phyloP scores from a whole-genome alignment of 1,139 yeast genomes.

The Yamadazyma mexicana region DNA sequence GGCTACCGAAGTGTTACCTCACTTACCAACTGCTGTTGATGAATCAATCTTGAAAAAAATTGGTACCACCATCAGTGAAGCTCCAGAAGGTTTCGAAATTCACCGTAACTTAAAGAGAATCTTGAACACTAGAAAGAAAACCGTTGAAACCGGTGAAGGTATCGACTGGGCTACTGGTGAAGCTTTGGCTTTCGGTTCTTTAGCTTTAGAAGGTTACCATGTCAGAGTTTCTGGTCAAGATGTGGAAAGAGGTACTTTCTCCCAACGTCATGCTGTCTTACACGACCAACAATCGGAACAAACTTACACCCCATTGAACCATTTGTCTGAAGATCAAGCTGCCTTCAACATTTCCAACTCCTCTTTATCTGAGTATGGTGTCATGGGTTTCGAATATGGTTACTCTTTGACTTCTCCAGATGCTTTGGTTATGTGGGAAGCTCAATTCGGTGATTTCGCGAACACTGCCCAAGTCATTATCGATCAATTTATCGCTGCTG shows the following conservation, averaged over 20 bases:
- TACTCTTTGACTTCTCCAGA: slow-evolving; percentile 97
- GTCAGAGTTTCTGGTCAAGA: slow-evolving; percentile 99
- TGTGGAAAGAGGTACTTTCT: slow-evolving; percentile 99
- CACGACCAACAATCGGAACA: slow-evolving; percentile 91
- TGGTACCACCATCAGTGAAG: slow-evolving; percentile 75
- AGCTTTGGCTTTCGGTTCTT: slow-evolving; percentile 94
- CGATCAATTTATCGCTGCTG: slow-evolving; percentile 96
- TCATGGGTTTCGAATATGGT: slow-evolving; percentile 98
- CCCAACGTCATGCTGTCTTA: slow-evolving; percentile 98
- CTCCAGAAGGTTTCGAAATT: slow-evolving; percentile 86
- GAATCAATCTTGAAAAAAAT: slow-evolving; percentile 70
- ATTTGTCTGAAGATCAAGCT: slow-evolving; percentile 79
- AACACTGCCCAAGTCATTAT: slow-evolving; percentile 97
- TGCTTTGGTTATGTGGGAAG: slow-evolving; percentile 97
- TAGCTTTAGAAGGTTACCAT: slow-evolving; percentile 90
- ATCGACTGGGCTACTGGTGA: slow-evolving; percentile 99
- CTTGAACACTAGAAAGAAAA: slow-evolving; percentile 80
- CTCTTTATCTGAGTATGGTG: slow-evolving; percentile 98
- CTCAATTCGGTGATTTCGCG: slow-evolving; percentile 99
- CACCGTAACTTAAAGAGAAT: slow-evolving; percentile 98
- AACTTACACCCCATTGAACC: slow-evolving; percentile 81
- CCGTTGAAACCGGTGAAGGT: slow-evolving; percentile 86
- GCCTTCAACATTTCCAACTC: slow-evolving; percentile 90
- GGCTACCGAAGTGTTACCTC: slow-evolving; percentile 94
- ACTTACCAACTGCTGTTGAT: slow-evolving; percentile 90